Percentiles rank a stretch among this genome's conserved stretches.
Evolutionary conservation across 1,139 yeast species (phyloP).

Genomic region (Hansenula sp.): DNA sequence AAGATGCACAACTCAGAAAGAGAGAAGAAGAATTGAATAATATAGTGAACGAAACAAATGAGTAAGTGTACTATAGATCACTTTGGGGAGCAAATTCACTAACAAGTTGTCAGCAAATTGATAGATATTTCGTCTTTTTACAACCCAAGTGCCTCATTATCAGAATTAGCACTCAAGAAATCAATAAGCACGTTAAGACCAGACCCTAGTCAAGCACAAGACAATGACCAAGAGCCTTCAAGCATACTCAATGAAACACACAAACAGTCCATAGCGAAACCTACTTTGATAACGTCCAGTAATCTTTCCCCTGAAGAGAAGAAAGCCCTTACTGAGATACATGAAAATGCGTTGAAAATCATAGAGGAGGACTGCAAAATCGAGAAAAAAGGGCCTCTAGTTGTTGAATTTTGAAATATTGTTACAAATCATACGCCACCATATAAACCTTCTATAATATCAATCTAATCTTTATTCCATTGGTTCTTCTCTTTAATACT

Average conservation of each 20-base stretch:
- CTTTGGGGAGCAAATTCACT: neutral
- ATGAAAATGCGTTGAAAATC: constrained; percentile 15
- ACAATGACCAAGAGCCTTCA: constrained; percentile 1
- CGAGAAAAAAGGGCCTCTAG: constrained; percentile 10
- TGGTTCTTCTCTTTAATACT: too few species aligned
- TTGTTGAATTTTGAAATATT: constrained; percentile 8
- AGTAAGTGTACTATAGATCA: constrained; percentile 17
- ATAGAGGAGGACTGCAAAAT: constrained; percentile 19
- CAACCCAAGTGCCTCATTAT: constrained; percentile 22
- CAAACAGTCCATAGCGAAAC: neutral
- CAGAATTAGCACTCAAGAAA: constrained; percentile 16
- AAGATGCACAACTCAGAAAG: constrained; percentile 25
- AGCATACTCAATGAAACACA: too few species aligned
- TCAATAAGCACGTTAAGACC: constrained; percentile 8
- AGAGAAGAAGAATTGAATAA: constrained; percentile 32
- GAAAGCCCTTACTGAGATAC: constrained; percentile 2
- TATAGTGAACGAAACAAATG: constrained; percentile 36
- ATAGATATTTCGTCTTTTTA: constrained; percentile 13
- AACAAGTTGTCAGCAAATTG: constrained; percentile 1
- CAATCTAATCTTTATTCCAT: too few species aligned
- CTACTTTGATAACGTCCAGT: neutral
- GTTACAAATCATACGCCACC: too few species aligned
- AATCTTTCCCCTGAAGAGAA: constrained; percentile 8
- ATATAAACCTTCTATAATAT: too few species aligned
- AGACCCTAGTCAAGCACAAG: constrained; percentile 10